phyloP scores from a whole-genome alignment of 177 flowering plant species.

The Vitis hybrid region DNA sequence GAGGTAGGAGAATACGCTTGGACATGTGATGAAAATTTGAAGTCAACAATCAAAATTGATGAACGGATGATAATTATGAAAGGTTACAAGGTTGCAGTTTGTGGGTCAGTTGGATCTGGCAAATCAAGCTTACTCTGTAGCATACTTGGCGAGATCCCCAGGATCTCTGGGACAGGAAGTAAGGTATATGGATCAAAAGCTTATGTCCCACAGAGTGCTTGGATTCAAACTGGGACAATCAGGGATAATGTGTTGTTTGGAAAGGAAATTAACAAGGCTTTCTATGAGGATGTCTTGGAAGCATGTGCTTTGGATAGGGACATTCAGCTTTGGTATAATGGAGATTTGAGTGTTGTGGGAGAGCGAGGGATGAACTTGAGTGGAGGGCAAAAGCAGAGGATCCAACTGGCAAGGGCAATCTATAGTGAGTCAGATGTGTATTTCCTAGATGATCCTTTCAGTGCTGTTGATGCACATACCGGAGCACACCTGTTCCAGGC shows the following conservation, averaged over 20 bases:
- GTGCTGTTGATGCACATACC: conserved; percentile 92
- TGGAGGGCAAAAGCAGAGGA: conserved; percentile 90
- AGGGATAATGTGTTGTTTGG: conserved; percentile 85
- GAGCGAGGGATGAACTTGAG: conserved; percentile 83
- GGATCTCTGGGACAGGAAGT: conserved; percentile 44
- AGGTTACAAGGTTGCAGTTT: conserved; percentile 72
- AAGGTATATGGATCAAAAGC: conserved; percentile 74
- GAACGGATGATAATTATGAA: conserved; percentile 43
- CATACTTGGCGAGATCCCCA: conserved; percentile 75
- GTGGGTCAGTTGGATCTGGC: conserved; percentile 88
- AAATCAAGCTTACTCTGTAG: conserved; percentile 77
- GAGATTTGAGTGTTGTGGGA: conserved; percentile 65
- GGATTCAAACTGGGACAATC: conserved; percentile 84
- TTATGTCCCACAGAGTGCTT: conserved; percentile 80
- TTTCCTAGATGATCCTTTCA: conserved; percentile 85
- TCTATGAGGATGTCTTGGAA: conserved; percentile 59
- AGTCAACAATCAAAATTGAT: conserved; percentile 50
- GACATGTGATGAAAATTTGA: conserved; percentile 28
- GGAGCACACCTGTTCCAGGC: conserved; percentile 84
- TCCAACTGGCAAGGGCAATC: conserved; percentile 82
- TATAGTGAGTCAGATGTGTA: conserved; percentile 72
- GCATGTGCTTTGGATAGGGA: conserved; percentile 74
- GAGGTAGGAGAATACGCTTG: conserved; percentile 64
- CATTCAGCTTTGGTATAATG: conserved; percentile 59
- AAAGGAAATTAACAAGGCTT: conserved; percentile 48